phyloP scores from a whole-genome alignment of 345 rosid species.

The Erucastrum elatum region DNA sequence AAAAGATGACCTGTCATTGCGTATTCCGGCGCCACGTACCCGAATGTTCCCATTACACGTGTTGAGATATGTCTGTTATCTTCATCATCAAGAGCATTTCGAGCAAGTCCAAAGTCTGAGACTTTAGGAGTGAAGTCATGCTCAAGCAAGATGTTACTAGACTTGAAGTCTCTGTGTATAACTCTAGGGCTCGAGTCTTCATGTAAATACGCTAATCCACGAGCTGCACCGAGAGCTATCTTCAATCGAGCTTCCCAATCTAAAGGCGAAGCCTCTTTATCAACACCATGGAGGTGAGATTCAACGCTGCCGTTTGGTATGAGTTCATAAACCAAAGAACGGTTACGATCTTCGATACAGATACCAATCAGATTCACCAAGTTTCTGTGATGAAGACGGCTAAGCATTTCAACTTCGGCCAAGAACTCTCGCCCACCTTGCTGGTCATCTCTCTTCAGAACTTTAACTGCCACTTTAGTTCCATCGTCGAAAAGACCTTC shows the following conservation, averaged over 20 bases:
- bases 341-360: conserved; percentile 77
- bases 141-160: conserved; percentile 94
- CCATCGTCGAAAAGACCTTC: conserved; percentile 85
- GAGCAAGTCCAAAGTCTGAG: conserved; percentile 93
- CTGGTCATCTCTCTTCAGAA: conserved; percentile 88
- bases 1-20: conserved; percentile 99
- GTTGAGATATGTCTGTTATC: conserved; percentile 87
- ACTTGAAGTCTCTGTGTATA: conserved; percentile 94
- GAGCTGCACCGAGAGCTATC: conserved; percentile 96
- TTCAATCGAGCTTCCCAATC: conserved; percentile 89
- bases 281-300: conserved; percentile 93
- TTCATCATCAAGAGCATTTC: conserved; percentile 84
- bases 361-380: conserved; percentile 91
- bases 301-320: conserved; percentile 96
- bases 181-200: conserved; percentile 97
- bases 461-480: conserved; percentile 84
- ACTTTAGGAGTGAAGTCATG: conserved; percentile 92
- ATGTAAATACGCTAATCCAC: conserved; percentile 92
- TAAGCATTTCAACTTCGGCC: conserved; percentile 98
- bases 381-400: conserved; percentile 96
- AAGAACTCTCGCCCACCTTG: conserved; percentile 92
- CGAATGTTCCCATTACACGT: conserved; percentile 98
- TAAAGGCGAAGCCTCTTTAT: conserved; percentile 74
- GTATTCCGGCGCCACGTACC: conserved; percentile 98
- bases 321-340: conserved; percentile 91